A percentile compares a stretch with the other conserved stretches of the same genome.
Conservation (phyloP, 768 basidiomycete genomes). For the Postia placenta region DNA sequence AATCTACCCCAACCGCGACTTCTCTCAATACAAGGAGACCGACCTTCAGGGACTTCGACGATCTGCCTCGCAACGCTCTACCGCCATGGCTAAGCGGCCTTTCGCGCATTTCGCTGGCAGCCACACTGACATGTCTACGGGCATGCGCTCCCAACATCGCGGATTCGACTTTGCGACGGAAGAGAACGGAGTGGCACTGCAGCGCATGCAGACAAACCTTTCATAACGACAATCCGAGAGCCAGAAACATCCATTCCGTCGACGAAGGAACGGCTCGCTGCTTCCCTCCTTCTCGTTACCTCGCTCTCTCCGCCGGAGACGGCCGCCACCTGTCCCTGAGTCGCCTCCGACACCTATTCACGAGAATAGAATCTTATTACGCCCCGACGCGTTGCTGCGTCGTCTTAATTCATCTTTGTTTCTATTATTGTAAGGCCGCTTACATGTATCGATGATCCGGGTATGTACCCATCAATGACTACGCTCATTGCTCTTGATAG, state of each 20-base stretch:
- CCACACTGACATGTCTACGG: conserved; percentile 86
- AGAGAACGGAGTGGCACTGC: conserved; percentile 82
- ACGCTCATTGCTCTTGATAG: too few relatives aligned
- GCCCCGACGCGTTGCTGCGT: too few relatives aligned
- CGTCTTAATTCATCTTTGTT: too few relatives aligned
- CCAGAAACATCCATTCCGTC: conserved; percentile 7
- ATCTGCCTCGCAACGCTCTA: conserved; percentile 8
- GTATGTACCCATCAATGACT: too few relatives aligned
- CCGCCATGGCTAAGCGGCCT: conserved; percentile 15
- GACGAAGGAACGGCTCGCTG: conserved; percentile 2
- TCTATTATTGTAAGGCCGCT: too few relatives aligned
- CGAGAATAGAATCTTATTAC: not conserved
- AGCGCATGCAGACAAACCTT: conserved; percentile 74
- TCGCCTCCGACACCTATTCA: not conserved
- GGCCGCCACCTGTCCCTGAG: conserved; percentile 2
- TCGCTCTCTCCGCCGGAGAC: conserved; percentile 13
- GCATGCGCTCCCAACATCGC: conserved; percentile 58
- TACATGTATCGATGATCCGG: too few relatives aligned
- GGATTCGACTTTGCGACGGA: conserved; percentile 89
- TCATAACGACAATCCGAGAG: too few relatives aligned
- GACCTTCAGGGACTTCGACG: conserved; percentile 19
- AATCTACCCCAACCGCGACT: conserved; percentile 56
- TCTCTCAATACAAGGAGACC: conserved; percentile 36
- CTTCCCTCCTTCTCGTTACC: conserved; percentile 14
- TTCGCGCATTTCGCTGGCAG: conserved; percentile 34